phyloP scores from a whole-genome alignment of 805 yeast genomes.

The Yarrowia osloensis region DNA sequence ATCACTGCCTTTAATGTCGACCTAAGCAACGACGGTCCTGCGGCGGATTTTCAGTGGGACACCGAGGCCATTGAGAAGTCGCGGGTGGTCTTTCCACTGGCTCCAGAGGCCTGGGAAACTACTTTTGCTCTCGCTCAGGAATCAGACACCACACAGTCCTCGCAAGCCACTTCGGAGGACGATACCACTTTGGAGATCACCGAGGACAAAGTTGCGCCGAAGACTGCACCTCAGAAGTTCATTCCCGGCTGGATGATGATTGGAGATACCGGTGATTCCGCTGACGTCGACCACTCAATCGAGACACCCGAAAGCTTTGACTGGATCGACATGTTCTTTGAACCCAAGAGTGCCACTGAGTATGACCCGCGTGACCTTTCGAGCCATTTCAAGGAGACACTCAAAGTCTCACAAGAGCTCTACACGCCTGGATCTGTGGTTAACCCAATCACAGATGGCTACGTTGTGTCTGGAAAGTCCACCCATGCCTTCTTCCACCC shows the following conservation, averaged over 20 bases:
- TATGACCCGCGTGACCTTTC: not conserved
- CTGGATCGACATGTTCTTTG: not conserved
- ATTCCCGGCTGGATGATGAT: slow-evolving; percentile 8
- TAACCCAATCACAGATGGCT: not conserved
- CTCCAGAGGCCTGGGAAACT: slow-evolving; percentile 7
- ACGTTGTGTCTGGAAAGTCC: not conserved
- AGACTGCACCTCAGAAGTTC: not conserved
- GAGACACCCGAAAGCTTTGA: not conserved
- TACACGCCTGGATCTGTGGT: not conserved
- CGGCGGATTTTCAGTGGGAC: not conserved
- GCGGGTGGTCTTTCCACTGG: not conserved
- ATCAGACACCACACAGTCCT: not conserved
- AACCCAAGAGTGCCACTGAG: not conserved
- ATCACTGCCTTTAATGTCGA: not conserved
- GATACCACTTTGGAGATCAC: not conserved
- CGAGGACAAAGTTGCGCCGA: not conserved
- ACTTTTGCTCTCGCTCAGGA: not conserved
- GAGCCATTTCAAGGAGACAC: not conserved
- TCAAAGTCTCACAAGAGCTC: not conserved
- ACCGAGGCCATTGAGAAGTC: not conserved
- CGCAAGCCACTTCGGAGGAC: not conserved
- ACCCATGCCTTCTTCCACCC: slow-evolving; percentile 7
- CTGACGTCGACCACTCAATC: not conserved
- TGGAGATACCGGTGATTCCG: not conserved
- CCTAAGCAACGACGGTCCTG: not conserved